Percentiles rank a stretch among this genome's conserved stretches.
Evolutionary conservation across 2,329 filamentous ascomycete genomes (phyloP).

Genomic region (Neocatenulostroma microsporum): DNA sequence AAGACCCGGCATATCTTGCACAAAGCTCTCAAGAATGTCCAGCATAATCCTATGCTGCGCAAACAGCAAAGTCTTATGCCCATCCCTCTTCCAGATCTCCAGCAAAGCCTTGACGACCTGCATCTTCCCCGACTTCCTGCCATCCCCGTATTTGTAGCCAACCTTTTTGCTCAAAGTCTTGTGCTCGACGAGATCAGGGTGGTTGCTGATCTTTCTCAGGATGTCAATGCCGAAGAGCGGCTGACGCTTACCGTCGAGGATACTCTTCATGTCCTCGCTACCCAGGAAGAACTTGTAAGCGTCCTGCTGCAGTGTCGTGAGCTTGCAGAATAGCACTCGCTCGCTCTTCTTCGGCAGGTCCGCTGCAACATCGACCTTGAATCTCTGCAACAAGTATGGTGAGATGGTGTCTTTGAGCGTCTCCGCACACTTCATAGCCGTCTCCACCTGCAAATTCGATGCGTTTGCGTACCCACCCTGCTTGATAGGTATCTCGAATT

Average conservation of each 20-base stretch:
- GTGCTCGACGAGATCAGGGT: constrained; percentile 78
- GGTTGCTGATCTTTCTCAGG: constrained; percentile 93
- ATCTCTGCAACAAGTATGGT: constrained; percentile 82
- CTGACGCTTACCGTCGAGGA: constrained; percentile 65
- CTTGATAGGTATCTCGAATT: constrained; percentile 91
- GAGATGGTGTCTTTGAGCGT: constrained; percentile 90
- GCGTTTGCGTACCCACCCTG: constrained; percentile 93
- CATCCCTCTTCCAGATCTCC: constrained; percentile 81
- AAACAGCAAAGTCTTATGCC: constrained; percentile 89
- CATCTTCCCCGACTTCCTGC: constrained; percentile 85
- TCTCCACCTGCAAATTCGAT: constrained; percentile 87
- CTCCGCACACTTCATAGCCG: constrained; percentile 87
- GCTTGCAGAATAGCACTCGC: constrained; percentile 89
- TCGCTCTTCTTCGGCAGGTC: constrained; percentile 94
- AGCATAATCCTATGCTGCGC: constrained; percentile 93
- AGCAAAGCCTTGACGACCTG: constrained; percentile 84
- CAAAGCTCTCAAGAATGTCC: constrained; percentile 80
- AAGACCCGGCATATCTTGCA: constrained; percentile 59
- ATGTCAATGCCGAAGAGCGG: constrained; percentile 86
- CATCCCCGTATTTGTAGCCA: constrained; percentile 69
- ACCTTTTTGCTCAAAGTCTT: constrained; percentile 50
- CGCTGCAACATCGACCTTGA: constrained; percentile 88
- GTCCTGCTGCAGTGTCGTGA: constrained; percentile 69
- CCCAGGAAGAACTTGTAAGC: constrained; percentile 74
- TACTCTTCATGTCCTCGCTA: constrained; percentile 79